A percentile compares a stretch with the other conserved stretches of the same genome.
phyloP scores from a whole-genome alignment of 495 filamentous ascomycete species.

The Penicillium longicatenatum region DNA sequence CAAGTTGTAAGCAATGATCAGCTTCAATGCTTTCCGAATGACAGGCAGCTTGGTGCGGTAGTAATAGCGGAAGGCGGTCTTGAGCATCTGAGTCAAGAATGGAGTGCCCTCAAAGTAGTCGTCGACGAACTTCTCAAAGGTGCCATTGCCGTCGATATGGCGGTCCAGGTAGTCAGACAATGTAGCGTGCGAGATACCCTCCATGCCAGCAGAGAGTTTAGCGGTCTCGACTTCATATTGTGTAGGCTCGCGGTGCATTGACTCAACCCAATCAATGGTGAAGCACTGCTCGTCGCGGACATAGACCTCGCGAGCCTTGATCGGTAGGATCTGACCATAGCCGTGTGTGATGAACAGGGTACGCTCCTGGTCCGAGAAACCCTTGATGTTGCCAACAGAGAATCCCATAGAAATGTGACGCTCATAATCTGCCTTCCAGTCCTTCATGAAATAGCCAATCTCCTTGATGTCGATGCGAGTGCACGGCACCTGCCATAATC shows the following conservation, averaged over 20 bases:
- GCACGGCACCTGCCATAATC: conserved; percentile 93
- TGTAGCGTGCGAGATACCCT: conserved; percentile 73
- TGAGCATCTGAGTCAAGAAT: conserved; percentile 90
- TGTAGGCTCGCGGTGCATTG: conserved; percentile 66
- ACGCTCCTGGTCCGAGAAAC: conserved; percentile 78
- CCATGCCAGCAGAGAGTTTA: conserved; percentile 78
- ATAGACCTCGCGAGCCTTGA: conserved; percentile 86
- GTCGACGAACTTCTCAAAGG: conserved; percentile 87
- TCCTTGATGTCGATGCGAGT: conserved; percentile 97
- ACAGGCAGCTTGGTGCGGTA: conserved; percentile 78
- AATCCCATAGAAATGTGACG: conserved; percentile 83
- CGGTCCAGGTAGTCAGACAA: conserved; percentile 88
- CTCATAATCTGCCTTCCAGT: conserved; percentile 94
- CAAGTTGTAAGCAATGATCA: conserved; percentile 89
- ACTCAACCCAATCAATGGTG: conserved; percentile 87
- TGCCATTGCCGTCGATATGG: conserved; percentile 77
- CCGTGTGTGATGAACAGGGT: conserved; percentile 84
- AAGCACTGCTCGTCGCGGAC: conserved; percentile 92
- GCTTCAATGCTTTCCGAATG: conserved; percentile 87
- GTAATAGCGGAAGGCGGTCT: conserved; percentile 90
- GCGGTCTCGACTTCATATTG: conserved; percentile 84
- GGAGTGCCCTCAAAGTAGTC: conserved; percentile 92
- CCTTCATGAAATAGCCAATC: conserved; percentile 96
- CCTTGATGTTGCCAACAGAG: conserved; percentile 90
- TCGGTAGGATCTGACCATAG: conserved; percentile 83